Evolutionary conservation across 768 basidiomycete species (phyloP).

Genomic region (Russula earlei): DNA sequence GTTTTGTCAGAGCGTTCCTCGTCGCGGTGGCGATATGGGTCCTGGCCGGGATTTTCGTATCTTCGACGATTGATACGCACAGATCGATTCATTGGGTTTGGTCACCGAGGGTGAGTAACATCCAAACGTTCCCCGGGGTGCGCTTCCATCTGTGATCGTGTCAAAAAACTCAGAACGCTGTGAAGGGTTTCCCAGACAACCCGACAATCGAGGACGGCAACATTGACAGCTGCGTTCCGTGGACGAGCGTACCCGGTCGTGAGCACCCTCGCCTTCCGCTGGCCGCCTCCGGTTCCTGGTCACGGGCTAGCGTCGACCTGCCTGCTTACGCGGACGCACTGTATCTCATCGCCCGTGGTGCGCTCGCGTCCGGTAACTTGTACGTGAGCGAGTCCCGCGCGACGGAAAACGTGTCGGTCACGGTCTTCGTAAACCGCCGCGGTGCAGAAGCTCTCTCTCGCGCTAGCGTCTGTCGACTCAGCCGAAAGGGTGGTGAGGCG

Average conservation of each 20-base stretch:
- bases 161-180: not conserved
- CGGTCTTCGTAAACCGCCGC: constrained; percentile 27
- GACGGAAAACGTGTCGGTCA: constrained; percentile 23
- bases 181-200: not conserved
- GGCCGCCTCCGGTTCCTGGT: constrained; percentile 9
- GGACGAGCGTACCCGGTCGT: constrained; percentile 17
- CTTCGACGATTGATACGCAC: constrained; percentile 1
- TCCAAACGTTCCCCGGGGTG: constrained; percentile 16
- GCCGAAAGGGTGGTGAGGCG: constrained; percentile 22
- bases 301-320: constrained; percentile 25
- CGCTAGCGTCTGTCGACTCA: constrained; percentile 28
- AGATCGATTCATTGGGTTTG: constrained; percentile 1
- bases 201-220: not conserved
- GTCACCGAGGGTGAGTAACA: too few species aligned
- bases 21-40: constrained; percentile 24
- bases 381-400: constrained; percentile 8
- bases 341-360: constrained; percentile 27
- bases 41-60: constrained; percentile 12
- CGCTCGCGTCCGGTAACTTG: constrained; percentile 16
- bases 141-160: not conserved
- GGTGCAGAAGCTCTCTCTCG: constrained; percentile 20
- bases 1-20: constrained; percentile 25
- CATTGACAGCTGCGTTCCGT: not conserved
- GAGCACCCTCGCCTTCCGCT: constrained; percentile 19
- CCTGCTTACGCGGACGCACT: constrained; percentile 26